Base-by-base conservation (phyloP, 2,329 filamentous ascomycete genomes). In the Onygena corvina region DNA sequence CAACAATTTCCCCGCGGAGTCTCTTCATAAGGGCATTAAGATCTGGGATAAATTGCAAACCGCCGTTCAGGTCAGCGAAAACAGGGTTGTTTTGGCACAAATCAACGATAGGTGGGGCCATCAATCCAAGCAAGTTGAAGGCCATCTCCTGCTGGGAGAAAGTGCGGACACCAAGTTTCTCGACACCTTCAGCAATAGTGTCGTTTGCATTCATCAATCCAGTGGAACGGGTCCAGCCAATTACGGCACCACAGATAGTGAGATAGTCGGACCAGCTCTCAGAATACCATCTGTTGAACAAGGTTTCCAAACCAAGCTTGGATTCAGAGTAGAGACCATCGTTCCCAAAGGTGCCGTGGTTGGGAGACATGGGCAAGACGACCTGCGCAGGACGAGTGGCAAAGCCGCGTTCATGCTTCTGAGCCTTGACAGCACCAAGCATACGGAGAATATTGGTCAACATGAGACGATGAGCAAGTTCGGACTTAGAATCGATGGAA, bases 131-230 rank as follows among this genome's bases (percentile, higher is more conserved):
- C 57, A 98, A 71, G 71, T 98, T 98, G 76, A 98, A 98, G 12
- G 92, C 92, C 92, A 98, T 98, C 70, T 98, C 92, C 66, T 94
- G 88, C 71, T 96, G 92, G 7, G 90, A 96, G 76, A 98, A 98
- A 3, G 92, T 98, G 60, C 92, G 88, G 21, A 96, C 92, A 60
- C 92, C 92, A 57, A 93, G 92, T 60, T 86, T 86, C 74, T 98
- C 92, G 50, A 98, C 87, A 52, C 90, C 92, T 67, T 96, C 90
- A 30, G 92, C 92, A 56, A 96, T 89, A 59, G 96, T 81, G 68
- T 98, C 96, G 76, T 96, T 96, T 62, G 85, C 89, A 57, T 84
- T 86, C 90, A 98, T 98, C 60, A 98, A 80, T 64, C 92, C 92
- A 55, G 92, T 98, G 57, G 90, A 92, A 71, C 92, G 90, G 59